A percentile compares a stretch with the other conserved stretches of the same genome.
phyloP scores from a whole-genome alignment of 2,329 filamentous ascomycete genomes.

The Fonsecaea nubica region DNA sequence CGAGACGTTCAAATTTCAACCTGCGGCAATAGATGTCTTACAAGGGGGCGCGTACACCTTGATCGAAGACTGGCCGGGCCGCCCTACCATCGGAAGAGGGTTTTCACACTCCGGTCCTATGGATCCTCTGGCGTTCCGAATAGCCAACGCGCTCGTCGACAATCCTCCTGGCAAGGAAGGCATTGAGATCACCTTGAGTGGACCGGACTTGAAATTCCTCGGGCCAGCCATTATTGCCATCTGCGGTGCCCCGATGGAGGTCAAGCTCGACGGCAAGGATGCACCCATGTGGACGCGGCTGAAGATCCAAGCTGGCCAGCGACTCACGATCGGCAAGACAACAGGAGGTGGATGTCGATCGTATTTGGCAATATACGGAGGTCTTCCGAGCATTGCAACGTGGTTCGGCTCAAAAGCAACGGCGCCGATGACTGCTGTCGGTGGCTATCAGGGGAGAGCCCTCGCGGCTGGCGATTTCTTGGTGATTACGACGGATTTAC shows the following conservation, averaged over 20 bases:
- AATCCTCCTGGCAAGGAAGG: conserved; percentile 60
- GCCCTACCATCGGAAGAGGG: conserved; percentile 63
- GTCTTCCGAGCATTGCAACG: conserved; percentile 60
- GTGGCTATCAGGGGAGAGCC: conserved; percentile 65
- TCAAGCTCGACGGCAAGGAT: conserved; percentile 56
- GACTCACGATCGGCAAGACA: conserved; percentile 62
- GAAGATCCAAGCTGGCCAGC: conserved; percentile 59
- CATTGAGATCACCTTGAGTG: conserved; percentile 66
- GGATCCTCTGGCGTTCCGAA: conserved; percentile 64
- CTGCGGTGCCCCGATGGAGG: conserved; percentile 62
- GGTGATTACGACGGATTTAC: conserved; percentile 51
- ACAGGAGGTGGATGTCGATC: conserved; percentile 61
- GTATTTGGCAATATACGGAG: conserved; percentile 65
- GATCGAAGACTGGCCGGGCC: conserved; percentile 65
- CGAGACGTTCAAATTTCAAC: conserved; percentile 56
- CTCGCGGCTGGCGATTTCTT: conserved; percentile 63
- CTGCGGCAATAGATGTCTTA: conserved; percentile 62
- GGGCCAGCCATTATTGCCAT: conserved; percentile 62
- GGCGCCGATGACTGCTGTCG: conserved; percentile 62
- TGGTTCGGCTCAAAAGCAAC: conserved; percentile 68
- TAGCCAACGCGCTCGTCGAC: conserved; percentile 66
- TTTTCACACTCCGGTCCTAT: conserved; percentile 67
- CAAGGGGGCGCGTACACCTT: conserved; percentile 64
- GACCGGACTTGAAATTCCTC: conserved; percentile 65
- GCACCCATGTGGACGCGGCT: conserved; percentile 64